Conservation (phyloP, 345 rosid genomes). For the Garcia nutans region DNA sequence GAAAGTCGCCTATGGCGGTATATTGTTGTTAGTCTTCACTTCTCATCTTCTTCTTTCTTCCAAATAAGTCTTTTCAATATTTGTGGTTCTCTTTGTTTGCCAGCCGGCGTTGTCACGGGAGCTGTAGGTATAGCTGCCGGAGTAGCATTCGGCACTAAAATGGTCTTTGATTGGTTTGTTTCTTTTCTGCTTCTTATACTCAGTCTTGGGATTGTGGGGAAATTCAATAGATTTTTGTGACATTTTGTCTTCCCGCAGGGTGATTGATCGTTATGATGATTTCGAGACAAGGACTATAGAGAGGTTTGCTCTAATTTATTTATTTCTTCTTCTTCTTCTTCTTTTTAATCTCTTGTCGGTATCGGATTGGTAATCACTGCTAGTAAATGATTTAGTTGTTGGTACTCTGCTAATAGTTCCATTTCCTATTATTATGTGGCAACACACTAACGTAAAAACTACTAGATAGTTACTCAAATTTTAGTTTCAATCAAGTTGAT, state of each 20-base stretch:
- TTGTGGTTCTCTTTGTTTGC: not conserved
- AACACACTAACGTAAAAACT: no score
- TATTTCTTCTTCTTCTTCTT: no score
- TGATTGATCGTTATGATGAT: slow-evolving; percentile 18
- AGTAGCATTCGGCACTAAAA: slow-evolving; percentile 5
- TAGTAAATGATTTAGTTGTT: not conserved
- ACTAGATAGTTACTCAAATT: no score
- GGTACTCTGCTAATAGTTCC: not conserved
- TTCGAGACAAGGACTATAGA: slow-evolving; percentile 16
- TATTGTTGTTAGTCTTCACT: not conserved
- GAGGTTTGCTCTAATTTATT: slow-evolving; percentile 6
- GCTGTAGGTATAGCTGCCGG: slow-evolving; percentile 12
- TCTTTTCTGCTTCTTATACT: not conserved
- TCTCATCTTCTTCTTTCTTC: not conserved
- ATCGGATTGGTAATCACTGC: not conserved
- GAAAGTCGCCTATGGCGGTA: slow-evolving; percentile 12
- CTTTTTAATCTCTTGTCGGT: not conserved
- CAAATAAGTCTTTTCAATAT: not conserved
- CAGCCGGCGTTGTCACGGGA: slow-evolving; percentile 13
- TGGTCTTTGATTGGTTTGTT: slow-evolving; percentile 16
- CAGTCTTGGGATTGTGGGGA: not conserved
- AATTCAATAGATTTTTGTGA: not conserved
- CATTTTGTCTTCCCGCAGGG: not conserved
- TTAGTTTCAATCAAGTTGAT: no score
- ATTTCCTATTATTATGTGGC: not conserved